phyloP scores from a whole-genome alignment of 805 yeast genomes.

The Torulaspora franciscae region DNA sequence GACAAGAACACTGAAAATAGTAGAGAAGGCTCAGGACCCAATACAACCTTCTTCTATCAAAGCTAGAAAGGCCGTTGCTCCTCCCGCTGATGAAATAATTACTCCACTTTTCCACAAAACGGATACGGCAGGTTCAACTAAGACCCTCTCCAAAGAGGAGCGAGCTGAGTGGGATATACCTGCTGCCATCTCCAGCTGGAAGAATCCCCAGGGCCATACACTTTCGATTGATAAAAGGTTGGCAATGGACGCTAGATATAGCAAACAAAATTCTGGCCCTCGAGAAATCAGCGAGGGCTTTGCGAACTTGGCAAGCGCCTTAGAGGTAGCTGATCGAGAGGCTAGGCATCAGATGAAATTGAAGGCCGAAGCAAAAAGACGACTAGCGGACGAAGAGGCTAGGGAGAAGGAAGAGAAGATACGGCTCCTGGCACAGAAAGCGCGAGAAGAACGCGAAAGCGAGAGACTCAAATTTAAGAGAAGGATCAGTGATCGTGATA shows the following conservation, averaged over 20 bases:
- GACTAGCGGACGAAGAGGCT: slow-evolving; percentile 47
- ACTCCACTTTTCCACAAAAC: slow-evolving; percentile 68
- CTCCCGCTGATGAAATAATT: slow-evolving; percentile 45
- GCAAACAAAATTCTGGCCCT: slow-evolving; percentile 33
- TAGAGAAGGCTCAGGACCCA: slow-evolving; percentile 59
- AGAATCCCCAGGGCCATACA: slow-evolving; percentile 85
- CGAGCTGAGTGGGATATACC: slow-evolving; percentile 83
- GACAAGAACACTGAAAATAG: slow-evolving; percentile 55
- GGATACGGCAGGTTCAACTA: slow-evolving; percentile 41
- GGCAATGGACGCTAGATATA: slow-evolving; percentile 43
- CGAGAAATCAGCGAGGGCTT: slow-evolving; percentile 52
- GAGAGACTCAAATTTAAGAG: slow-evolving; percentile 10
- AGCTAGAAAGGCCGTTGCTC: slow-evolving; percentile 63
- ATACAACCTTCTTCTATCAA: slow-evolving; percentile 77
- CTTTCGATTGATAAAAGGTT: slow-evolving; percentile 75
- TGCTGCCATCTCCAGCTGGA: slow-evolving; percentile 91
- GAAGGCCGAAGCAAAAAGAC: slow-evolving; percentile 46
- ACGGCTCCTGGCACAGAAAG: slow-evolving; percentile 45
- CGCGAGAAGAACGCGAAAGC: slow-evolving; percentile 37
- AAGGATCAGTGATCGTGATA: slow-evolving; percentile 2
- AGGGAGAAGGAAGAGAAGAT: slow-evolving; percentile 49
- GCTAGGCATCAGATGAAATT: slow-evolving; percentile 53
- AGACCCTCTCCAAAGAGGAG: slow-evolving; percentile 60
- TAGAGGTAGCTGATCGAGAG: slow-evolving; percentile 59
- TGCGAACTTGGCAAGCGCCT: slow-evolving; percentile 61